A percentile compares a stretch with the other conserved stretches of the same genome.
Evolutionary conservation across 352 stramenopile genomes (phyloP).

Genomic region (Globisporangium acanthophoron): DNA sequence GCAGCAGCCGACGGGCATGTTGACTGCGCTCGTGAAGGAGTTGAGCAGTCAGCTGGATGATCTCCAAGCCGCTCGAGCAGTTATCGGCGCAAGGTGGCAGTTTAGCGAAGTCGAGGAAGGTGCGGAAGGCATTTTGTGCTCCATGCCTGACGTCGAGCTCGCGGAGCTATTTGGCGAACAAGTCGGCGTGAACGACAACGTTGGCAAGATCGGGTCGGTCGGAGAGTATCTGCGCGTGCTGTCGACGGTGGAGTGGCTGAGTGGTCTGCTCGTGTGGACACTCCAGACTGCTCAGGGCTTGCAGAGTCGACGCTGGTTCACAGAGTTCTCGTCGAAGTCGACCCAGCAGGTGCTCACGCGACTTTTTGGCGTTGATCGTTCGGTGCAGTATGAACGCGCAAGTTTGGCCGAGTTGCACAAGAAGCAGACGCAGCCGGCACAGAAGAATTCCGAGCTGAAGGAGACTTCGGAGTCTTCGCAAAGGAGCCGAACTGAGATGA

Average conservation of each 20-base stretch:
- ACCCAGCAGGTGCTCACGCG: conserved; percentile 52
- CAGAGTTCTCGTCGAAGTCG: conserved; percentile 51
- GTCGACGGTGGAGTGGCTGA: conserved; percentile 73
- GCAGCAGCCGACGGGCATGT: conserved; percentile 82
- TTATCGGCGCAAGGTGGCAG: conserved; percentile 33
- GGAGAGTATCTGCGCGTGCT: conserved; percentile 67
- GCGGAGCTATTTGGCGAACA: conserved; percentile 12
- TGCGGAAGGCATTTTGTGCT: conserved; percentile 55
- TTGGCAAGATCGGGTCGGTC: conserved; percentile 35
- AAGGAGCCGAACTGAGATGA: conserved; percentile 3
- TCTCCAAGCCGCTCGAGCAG: conserved; percentile 29
- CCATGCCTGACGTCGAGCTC: conserved; percentile 56
- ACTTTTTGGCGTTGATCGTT: conserved; percentile 69
- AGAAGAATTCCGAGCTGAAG: conserved; percentile 3
- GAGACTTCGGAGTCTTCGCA: not conserved
- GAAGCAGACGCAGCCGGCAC: conserved; percentile 16
- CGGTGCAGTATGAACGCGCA: conserved; percentile 69
- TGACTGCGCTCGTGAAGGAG: conserved; percentile 60
- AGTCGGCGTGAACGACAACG: not conserved
- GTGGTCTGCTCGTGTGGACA: conserved; percentile 70
- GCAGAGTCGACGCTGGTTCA: conserved; percentile 75
- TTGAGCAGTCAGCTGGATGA: conserved; percentile 46
- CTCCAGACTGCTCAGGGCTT: conserved; percentile 66
- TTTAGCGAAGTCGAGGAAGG: conserved; percentile 45
- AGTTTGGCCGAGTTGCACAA: conserved; percentile 50